Conservation (phyloP, 1,139 yeast species). For the Wickerhamiella pararugosa region DNA sequence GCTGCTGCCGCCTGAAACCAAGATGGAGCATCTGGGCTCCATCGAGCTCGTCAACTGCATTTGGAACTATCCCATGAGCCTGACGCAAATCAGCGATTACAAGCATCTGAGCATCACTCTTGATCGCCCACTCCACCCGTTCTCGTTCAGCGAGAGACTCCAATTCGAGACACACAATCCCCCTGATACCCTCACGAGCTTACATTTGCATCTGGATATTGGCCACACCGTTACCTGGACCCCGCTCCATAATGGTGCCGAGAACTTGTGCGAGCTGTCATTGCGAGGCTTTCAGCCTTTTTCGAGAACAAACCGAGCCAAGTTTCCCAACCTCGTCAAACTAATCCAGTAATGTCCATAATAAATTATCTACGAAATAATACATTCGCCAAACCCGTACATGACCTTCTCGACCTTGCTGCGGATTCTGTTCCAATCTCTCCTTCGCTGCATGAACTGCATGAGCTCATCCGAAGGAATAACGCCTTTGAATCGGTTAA, state of each 20-base stretch:
- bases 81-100: conserved; percentile 8
- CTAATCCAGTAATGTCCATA: neutral
- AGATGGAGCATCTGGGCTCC: conserved; percentile 5
- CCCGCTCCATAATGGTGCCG: conserved; percentile 5
- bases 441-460: conserved; percentile 76
- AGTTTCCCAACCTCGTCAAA: neutral
- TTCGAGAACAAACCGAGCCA: neutral
- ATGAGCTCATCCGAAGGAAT: conserved; percentile 86
- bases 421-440: conserved; percentile 69
- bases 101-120: conserved; percentile 7
- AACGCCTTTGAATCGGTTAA: conserved; percentile 76
- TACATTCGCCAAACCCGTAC: conserved; percentile 57
- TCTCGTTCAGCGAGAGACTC: conserved; percentile 15
- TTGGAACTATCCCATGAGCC: conserved; percentile 14
- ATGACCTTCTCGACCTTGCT: conserved; percentile 84
- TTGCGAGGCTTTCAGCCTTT: conserved; percentile 4
- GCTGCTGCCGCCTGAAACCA: conserved; percentile 6
- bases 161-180: conserved; percentile 8
- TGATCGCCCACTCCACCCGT: conserved; percentile 7
- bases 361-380: conserved; percentile 4
- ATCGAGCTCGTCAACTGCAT: conserved; percentile 12
- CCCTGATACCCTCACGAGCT: conserved; percentile 6
- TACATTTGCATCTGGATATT: conserved; percentile 8
- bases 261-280: neutral
- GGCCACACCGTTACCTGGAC: conserved; percentile 9